Base-by-base conservation (phyloP, 2,329 filamentous ascomycete species). In the Escovopsis sp. region DNA sequence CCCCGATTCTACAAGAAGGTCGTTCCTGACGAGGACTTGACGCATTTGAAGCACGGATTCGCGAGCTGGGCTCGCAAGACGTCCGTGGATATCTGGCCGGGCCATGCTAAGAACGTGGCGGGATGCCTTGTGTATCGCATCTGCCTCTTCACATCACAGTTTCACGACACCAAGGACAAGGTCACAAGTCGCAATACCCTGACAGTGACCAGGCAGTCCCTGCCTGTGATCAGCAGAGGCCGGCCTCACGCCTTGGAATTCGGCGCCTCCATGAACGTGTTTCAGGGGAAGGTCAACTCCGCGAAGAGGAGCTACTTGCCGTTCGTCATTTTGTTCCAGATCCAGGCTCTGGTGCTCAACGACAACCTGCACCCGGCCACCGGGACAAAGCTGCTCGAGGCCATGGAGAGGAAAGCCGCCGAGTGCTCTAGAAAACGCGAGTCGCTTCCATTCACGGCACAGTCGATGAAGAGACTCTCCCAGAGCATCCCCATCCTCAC, bases 261-360 rank as follows among this genome's bases (percentile, higher is more conserved):
- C 28, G 39, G 41, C n/a, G 43, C 45, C 41, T 49, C 50, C 40
- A 51, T 65, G 51, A 39, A 36, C 2, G 39, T 44, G 7, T 59
- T 74, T 35, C 59, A 61, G 18, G 48, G 50, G 6, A 55, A 54
- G 7, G 48, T 59, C 12, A 55, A 56, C 6, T 33, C 43, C 2
- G 47, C 38, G 43, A 56, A 30, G 3, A 41, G 48, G 19, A 36
- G 23, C 2, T 50, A 75, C 9, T 26, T 44, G 60, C 72, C 5
- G 2, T 84, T 77, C 47, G 55, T 60, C 0, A 52, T 79, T 1
- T 63, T 74, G 6, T 82, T 77, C 51, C 79, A 83, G 49, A 60
- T 84, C 5, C 70, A 81, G 40, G 70, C 68, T 12, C 59, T 88
- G 5, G 74, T 77, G 0, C 66, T 69, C 51, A 82, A 82, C 49